A percentile compares a stretch with the other conserved stretches of the same genome.
phyloP scores from a whole-genome alignment of 2,329 filamentous ascomycete genomes.

The Plectosphaerella plurivora region DNA sequence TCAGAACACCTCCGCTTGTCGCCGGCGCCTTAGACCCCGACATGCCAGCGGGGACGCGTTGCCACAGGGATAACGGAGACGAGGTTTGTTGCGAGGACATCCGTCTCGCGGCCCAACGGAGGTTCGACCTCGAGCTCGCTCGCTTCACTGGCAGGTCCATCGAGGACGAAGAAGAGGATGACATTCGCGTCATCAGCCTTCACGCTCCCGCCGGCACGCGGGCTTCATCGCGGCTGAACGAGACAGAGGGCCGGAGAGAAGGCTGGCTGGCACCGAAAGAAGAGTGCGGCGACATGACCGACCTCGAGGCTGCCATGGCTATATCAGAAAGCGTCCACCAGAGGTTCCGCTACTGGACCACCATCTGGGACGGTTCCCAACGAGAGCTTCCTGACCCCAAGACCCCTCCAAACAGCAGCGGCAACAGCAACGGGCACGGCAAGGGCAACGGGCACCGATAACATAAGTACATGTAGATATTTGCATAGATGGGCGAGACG shows the following conservation, averaged over 20 bases:
- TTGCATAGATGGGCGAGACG: too few species aligned
- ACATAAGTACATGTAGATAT: too few species aligned
- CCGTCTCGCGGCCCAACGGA: neutral
- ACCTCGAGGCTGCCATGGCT: neutral
- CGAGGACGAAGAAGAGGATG: neutral
- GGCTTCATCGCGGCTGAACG: slow-evolving; percentile 3
- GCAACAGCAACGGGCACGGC: too few species aligned
- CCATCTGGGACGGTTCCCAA: neutral
- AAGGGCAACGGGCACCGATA: too few species aligned
- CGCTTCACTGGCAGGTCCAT: slow-evolving; percentile 2
- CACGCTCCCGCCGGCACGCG: neutral
- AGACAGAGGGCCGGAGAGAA: slow-evolving; percentile 7
- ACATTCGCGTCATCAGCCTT: neutral
- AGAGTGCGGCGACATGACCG: neutral
- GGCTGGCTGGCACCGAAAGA: slow-evolving; percentile 4
- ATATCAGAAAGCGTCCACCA: neutral
- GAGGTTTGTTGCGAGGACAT: neutral
- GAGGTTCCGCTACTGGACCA: neutral
- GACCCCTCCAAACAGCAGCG: too few species aligned
- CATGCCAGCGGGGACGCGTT: too few species aligned
- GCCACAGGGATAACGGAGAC: neutral
- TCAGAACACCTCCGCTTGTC: too few species aligned
- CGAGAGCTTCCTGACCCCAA: too few species aligned
- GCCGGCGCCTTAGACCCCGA: too few species aligned
- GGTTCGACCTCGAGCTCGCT: slow-evolving; percentile 8